Conservation (phyloP, 495 filamentous ascomycete genomes). For the Hypoxylon subgilvum region DNA sequence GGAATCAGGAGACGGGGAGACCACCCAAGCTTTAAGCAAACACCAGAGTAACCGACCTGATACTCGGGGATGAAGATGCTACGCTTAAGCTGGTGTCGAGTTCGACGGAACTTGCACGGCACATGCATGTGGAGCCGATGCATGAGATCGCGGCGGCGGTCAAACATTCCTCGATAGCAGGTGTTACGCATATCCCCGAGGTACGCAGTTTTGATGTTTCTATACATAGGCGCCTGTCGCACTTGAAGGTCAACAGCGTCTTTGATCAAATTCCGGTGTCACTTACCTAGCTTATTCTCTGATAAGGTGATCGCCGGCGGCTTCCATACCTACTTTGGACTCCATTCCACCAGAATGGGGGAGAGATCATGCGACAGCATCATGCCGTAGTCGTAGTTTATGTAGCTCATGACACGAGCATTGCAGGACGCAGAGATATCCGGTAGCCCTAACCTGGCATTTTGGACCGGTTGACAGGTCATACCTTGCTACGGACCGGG, state of each 20-base stretch:
- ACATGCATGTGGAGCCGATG: constrained; percentile 21
- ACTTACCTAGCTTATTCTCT: neutral
- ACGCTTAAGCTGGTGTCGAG: neutral
- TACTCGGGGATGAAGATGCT: neutral
- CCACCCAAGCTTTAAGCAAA: constrained; percentile 6
- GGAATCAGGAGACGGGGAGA: neutral
- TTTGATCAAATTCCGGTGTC: constrained; percentile 2
- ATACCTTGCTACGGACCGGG: constrained; percentile 12
- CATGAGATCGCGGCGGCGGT: neutral
- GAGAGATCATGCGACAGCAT: constrained; percentile 26
- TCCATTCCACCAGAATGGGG: constrained; percentile 14
- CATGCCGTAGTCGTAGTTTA: neutral
- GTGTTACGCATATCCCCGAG: constrained; percentile 3
- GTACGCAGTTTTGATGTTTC: constrained; percentile 5
- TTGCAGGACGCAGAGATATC: constrained; percentile 15
- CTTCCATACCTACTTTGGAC: neutral
- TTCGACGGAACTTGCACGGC: constrained; percentile 10
- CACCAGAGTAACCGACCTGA: constrained; percentile 3
- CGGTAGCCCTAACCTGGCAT: neutral
- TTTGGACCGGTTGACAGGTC: constrained; percentile 6
- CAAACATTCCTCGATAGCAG: neutral
- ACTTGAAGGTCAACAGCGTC: constrained; percentile 3
- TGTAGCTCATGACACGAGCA: constrained; percentile 1
- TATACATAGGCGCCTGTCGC: constrained; percentile 24
- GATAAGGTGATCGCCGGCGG: constrained; percentile 8